Base-by-base conservation (phyloP, 192 early-diverging fungal genomes). In the Rhizophagus sp. region DNA sequence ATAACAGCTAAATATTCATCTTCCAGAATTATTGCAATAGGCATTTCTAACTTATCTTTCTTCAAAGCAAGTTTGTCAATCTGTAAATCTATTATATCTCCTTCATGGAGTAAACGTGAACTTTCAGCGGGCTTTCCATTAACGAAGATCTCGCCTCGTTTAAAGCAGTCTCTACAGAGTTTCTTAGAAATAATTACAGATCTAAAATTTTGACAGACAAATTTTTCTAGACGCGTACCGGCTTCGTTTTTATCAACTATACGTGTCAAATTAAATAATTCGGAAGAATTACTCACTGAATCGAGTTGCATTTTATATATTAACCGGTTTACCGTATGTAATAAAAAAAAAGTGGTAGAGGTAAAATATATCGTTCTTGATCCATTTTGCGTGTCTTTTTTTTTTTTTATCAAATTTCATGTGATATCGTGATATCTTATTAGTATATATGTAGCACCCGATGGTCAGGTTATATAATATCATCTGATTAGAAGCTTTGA, bases 211-310 rank as follows among this genome's bases (percentile, higher is more conserved):
- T 50, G 11, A 50, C 25, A 61, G 7, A 75, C 11, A 62, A 75
- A 61, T 17, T 75, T 75, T 75, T 75, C 57, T 19, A 62, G 24
- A 75, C 73, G 73, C 50, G 47, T 50, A 62, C 36, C 36, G 19
- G 27, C 10, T 22, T 75, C 73, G 4, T 75, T 57, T 57, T 57
- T 62, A 73, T 76, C 64, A 82, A 82, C 19, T 57, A 57, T 57
- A 17, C 17, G 52, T 57, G 52, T 57, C 4, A 57, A 57, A 57
- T 57, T 19, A 57, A 4, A 22, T 4, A 22, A 57, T 17, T 57
- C 52, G 52, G 52, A 19, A 44, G 44, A 11, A 11, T 44, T 44
- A 57, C 5, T 22, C 52, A 22, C 15, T 6, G 52, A 57, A 7
- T 57, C 52, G 5, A 57, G 1, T 4, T 57, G 52, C 52, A 57